These are phyloP conservation scores for Gillenia trifoliata DNA, from an alignment of 306 rosid species.

Conservation along the genomic window DNA sequence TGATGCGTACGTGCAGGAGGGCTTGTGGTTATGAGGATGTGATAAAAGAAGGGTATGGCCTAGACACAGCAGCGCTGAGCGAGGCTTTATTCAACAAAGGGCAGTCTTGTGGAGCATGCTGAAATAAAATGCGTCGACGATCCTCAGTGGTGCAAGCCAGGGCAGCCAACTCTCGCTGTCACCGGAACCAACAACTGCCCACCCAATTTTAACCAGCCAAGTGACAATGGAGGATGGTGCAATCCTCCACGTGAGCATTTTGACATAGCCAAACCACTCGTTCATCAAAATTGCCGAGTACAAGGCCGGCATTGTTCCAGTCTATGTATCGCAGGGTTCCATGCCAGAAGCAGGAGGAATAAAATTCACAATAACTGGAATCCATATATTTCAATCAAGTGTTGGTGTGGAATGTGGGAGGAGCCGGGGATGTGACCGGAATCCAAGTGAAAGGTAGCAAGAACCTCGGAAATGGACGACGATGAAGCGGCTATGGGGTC, in stretches of 20 bases:
- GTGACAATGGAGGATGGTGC: conserved; percentile 77
- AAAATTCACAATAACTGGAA: conserved; percentile 58
- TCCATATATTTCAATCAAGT: conserved; percentile 58
- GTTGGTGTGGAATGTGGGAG: conserved; percentile 40
- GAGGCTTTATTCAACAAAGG: conserved; percentile 52
- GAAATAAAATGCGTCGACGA: conserved; percentile 44
- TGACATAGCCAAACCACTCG: conserved; percentile 65
- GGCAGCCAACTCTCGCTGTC: conserved; percentile 40
- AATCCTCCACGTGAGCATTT: conserved; percentile 68
- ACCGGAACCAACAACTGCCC: conserved; percentile 81
- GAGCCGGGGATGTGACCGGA: too few relatives aligned
- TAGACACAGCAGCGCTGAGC: conserved; percentile 61
- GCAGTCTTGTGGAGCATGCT: conserved; percentile 66
- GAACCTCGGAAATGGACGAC: conserved; percentile 57
- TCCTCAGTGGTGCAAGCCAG: conserved; percentile 47
- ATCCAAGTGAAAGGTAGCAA: conserved; percentile 56
- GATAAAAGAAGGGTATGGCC: conserved; percentile 60
- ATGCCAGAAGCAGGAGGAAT: conserved; percentile 68
- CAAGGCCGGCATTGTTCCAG: conserved; percentile 55
- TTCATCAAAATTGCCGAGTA: conserved; percentile 50
- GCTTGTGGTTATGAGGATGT: conserved; percentile 82
- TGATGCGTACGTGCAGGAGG: conserved; percentile 35
- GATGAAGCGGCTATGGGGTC: conserved; percentile 66
- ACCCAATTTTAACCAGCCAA: conserved; percentile 13
- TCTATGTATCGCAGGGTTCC: conserved; percentile 67